A percentile compares a stretch with the other conserved stretches of the same genome.
phyloP scores from a whole-genome alignment of 225 moss, liverwort and hornwort species.

The Sphagnum contortum region DNA sequence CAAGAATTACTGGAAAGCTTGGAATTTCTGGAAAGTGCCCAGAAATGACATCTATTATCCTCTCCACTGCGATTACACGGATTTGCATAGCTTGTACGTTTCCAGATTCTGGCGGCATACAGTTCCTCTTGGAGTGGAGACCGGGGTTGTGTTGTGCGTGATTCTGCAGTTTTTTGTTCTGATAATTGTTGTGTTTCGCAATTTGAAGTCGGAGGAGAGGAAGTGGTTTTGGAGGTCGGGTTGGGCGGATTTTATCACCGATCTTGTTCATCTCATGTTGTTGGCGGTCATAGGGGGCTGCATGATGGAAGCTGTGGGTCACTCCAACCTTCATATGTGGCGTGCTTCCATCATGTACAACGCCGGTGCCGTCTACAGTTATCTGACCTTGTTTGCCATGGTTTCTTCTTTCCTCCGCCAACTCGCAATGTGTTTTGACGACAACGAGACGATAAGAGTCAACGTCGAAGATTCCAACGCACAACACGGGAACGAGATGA shows the following conservation, averaged over 20 bases:
- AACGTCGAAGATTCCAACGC: too few relatives aligned
- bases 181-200: slow-evolving; percentile 9
- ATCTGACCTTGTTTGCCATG: neutral
- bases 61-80: slow-evolving; percentile 33
- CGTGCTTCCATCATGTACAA: neutral
- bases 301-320: slow-evolving; percentile 11
- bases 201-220: slow-evolving; percentile 1
- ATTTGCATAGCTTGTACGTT: slow-evolving; percentile 24
- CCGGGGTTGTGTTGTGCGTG: slow-evolving; percentile 9
- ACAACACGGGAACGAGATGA: too few relatives aligned
- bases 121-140: slow-evolving; percentile 11
- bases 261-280: neutral
- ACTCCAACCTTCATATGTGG: slow-evolving; percentile 4
- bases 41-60: slow-evolving; percentile 13
- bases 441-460: too few relatives aligned
- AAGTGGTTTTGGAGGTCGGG: too few relatives aligned
- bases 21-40: slow-evolving; percentile 32
- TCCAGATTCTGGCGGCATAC: slow-evolving; percentile 26
- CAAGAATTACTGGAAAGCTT: slow-evolving; percentile 28
- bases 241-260: slow-evolving; percentile 22
- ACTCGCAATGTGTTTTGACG: neutral
- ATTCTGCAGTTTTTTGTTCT: slow-evolving; percentile 13
- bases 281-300: slow-evolving; percentile 2
- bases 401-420: slow-evolving; percentile 7
- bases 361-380: neutral